These are phyloP conservation scores for Vigna reflexopilosa DNA, from an alignment of 306 rosid genomes.

Conservation along the genomic window DNA sequence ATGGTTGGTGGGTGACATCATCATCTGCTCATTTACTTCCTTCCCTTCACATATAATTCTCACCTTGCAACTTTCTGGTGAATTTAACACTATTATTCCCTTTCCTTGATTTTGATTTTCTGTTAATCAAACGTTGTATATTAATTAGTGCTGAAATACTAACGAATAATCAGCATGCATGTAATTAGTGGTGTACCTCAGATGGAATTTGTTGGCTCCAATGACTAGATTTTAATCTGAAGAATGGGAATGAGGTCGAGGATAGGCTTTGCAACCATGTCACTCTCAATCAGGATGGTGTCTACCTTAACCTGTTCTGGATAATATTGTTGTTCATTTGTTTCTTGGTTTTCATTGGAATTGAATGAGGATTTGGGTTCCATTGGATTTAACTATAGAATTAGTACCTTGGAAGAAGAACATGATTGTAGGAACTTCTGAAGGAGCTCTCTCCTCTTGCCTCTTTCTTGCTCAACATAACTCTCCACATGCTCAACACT, in stretches of 20 bases:
- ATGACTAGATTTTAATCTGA: slow-evolving; percentile 63
- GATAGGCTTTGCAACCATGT: slow-evolving; percentile 64
- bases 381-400: not conserved
- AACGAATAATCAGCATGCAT: not conserved
- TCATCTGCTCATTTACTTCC: slow-evolving; percentile 48
- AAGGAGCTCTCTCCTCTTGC: slow-evolving; percentile 71
- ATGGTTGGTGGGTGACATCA: not conserved
- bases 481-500: slow-evolving; percentile 69
- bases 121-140: slow-evolving; percentile 17
- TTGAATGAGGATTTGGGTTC: not conserved
- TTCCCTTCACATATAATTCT: slow-evolving; percentile 76
- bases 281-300: slow-evolving; percentile 73
- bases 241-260: slow-evolving; percentile 69
- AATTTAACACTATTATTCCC: slow-evolving; percentile 64
- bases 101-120: slow-evolving; percentile 70
- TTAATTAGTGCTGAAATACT: not conserved
- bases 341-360: not conserved
- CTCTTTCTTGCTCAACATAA: slow-evolving; percentile 67
- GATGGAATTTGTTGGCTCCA: slow-evolving; percentile 57
- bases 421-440: slow-evolving; percentile 69
- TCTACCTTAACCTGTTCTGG: slow-evolving; percentile 71
- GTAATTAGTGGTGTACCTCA: slow-evolving; percentile 47
- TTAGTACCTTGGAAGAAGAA: slow-evolving; percentile 58
- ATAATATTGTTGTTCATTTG: not conserved
- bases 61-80: slow-evolving; percentile 63